Conservation (phyloP, 2,329 filamentous ascomycete species). For the Pseudovirgaria hyperparasitica region DNA sequence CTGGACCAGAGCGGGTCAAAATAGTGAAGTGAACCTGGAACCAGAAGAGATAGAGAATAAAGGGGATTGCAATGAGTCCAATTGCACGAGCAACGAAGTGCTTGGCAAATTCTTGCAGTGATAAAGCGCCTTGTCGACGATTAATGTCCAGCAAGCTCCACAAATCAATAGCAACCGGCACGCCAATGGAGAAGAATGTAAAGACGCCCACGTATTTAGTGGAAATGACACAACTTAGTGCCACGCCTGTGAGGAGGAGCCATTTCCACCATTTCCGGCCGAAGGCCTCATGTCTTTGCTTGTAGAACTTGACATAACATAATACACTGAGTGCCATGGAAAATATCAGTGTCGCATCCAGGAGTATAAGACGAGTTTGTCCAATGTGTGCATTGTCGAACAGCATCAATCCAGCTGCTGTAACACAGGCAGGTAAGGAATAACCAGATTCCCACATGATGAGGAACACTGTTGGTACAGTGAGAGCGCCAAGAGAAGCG, state of each 20-base stretch:
- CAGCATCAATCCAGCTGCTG: constrained; percentile 74
- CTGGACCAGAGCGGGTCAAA: constrained; percentile 75
- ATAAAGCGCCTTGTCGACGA: constrained; percentile 68
- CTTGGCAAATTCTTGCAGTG: constrained; percentile 66
- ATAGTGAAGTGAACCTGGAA: constrained; percentile 98
- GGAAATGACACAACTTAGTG: constrained; percentile 92
- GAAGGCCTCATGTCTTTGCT: constrained; percentile 79
- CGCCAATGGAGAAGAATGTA: constrained; percentile 93
- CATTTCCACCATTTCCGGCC: constrained; percentile 99
- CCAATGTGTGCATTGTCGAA: constrained; percentile 97
- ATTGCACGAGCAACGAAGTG: constrained; percentile 83
- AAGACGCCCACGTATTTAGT: constrained; percentile 97
- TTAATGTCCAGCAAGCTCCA: constrained; percentile 92
- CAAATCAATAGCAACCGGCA: constrained; percentile 83
- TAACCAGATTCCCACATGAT: constrained; percentile 99
- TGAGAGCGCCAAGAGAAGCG: constrained; percentile 80
- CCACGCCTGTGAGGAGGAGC: constrained; percentile 88
- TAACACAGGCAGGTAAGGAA: constrained; percentile 76
- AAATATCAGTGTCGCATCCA: constrained; percentile 87
- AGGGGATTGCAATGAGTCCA: constrained; percentile 78
- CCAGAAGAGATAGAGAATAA: constrained; percentile 98
- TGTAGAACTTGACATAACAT: constrained; percentile 96
- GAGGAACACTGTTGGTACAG: constrained; percentile 83
- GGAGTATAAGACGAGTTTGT: constrained; percentile 85
- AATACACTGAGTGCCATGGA: constrained; percentile 93